Evolutionary conservation across 2,329 filamentous ascomycete species (phyloP).

Genomic region (Pseudogymnoascus sp.): DNA sequence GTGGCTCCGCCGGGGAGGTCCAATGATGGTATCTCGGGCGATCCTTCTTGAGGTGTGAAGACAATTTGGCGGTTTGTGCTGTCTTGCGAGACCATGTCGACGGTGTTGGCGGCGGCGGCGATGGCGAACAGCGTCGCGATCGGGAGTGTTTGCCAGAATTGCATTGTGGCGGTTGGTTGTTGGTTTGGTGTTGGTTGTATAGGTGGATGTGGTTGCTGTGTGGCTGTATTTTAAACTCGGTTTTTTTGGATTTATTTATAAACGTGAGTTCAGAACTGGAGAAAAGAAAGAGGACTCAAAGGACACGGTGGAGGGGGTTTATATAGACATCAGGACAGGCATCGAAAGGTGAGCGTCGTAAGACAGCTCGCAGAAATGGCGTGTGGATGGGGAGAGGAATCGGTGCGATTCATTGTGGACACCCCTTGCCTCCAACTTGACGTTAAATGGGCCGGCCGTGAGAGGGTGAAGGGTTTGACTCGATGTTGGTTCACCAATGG

Average conservation of each 20-base stretch:
- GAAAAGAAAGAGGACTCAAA: background rate
- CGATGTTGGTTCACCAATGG: background rate
- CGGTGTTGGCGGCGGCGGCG: constrained; percentile 39
- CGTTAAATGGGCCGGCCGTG: background rate
- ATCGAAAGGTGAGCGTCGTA: constrained; percentile 6
- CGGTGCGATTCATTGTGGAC: constrained; percentile 4
- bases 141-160: constrained; percentile 39
- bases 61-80: constrained; percentile 29
- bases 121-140: constrained; percentile 37
- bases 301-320: background rate
- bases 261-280: constrained; percentile 3
- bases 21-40: constrained; percentile 16
- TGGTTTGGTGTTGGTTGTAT: background rate
- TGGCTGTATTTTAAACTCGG: background rate
- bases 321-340: constrained; percentile 1
- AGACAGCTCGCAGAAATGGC: background rate
- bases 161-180: constrained; percentile 39
- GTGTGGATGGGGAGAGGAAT: background rate
- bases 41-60: constrained; percentile 24
- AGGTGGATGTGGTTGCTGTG: background rate
- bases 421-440: constrained; percentile 6
- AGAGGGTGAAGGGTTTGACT: background rate
- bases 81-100: constrained; percentile 56
- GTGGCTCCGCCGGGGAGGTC: constrained; percentile 20
- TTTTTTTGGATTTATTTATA: background rate